phyloP scores from a whole-genome alignment of 1,139 yeast species.

The Yamadazyma aaseri region DNA sequence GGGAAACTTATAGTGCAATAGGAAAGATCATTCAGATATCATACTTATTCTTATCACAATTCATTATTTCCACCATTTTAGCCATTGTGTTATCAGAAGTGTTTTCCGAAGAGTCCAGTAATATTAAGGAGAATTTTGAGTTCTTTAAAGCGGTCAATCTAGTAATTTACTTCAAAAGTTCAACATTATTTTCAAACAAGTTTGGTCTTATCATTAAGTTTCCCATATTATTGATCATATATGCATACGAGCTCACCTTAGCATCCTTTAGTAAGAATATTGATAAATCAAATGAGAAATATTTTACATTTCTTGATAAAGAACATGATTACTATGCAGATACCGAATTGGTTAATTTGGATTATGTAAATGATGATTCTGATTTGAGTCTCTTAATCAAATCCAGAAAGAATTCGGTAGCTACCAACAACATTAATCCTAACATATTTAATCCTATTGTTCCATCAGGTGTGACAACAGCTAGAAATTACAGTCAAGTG shows the following conservation, averaged over 20 bases:
- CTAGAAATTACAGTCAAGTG: slow-evolving; percentile 19
- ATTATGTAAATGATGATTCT: slow-evolving; percentile 19
- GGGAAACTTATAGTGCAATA: slow-evolving; percentile 50
- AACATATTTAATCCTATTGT: slow-evolving; percentile 3
- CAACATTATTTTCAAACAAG: slow-evolving; percentile 16
- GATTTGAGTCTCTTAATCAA: slow-evolving; percentile 23
- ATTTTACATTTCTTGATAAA: slow-evolving; percentile 35
- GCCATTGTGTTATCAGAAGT: slow-evolving; percentile 55
- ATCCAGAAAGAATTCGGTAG: slow-evolving; percentile 23
- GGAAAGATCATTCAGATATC: slow-evolving; percentile 52
- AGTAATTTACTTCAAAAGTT: slow-evolving; percentile 30
- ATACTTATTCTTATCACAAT: slow-evolving; percentile 56
- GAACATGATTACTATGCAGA: slow-evolving; percentile 31
- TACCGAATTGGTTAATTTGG: slow-evolving; percentile 24
- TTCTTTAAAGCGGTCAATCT: slow-evolving; percentile 41
- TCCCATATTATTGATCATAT: slow-evolving; percentile 36
- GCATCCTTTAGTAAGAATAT: slow-evolving; percentile 17
- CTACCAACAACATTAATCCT: slow-evolving; percentile 4
- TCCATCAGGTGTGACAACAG: slow-evolving; percentile 8
- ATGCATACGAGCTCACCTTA: slow-evolving; percentile 29
- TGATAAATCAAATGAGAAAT: slow-evolving; percentile 20
- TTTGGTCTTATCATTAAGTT: slow-evolving; percentile 22
- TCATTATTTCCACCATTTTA: slow-evolving; percentile 55
- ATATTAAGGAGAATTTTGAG: slow-evolving; percentile 42
- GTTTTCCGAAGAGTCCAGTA: slow-evolving; percentile 37